A percentile compares a stretch with the other conserved stretches of the same genome.
These are phyloP conservation scores for Coemansia sp. DNA, from an alignment of 192 early-diverging fungal genomes.

Conservation along the genomic window DNA sequence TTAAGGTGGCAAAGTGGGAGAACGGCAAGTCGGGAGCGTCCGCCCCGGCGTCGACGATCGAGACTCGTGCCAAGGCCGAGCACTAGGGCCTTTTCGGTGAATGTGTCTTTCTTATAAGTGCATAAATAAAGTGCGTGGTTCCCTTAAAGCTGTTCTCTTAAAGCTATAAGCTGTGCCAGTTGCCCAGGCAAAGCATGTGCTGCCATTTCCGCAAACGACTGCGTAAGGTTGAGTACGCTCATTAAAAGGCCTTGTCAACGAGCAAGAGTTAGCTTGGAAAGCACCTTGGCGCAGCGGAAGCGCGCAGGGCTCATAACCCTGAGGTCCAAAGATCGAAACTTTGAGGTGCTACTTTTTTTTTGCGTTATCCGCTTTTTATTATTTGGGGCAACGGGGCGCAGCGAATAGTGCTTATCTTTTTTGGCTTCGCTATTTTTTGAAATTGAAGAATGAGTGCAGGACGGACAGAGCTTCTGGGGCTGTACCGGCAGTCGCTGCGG, in stretches of 20 bases:
- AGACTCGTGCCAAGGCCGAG: constrained; percentile 44
- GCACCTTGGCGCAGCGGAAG: constrained; percentile 83
- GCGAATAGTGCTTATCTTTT: background rate
- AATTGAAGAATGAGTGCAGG: constrained; percentile 24
- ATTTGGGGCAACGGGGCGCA: background rate
- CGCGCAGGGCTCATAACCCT: constrained; percentile 85
- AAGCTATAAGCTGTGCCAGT: too few relatives aligned
- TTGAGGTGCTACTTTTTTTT: constrained; percentile 57
- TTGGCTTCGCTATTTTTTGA: background rate
- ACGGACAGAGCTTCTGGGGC: constrained; percentile 62
- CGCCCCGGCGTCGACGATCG: constrained; percentile 19
- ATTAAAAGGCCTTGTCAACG: background rate
- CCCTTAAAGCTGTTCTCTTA: background rate
- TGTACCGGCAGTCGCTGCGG: constrained; percentile 76
- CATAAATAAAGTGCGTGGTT: background rate
- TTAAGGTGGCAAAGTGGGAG: constrained; percentile 52
- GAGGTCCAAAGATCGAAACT: constrained; percentile 82
- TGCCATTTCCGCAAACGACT: too few relatives aligned
- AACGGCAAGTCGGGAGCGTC: constrained; percentile 39
- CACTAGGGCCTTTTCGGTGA: constrained; percentile 15
- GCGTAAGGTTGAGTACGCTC: background rate
- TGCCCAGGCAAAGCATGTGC: too few relatives aligned
- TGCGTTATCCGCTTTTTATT: background rate
- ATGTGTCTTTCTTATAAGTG: background rate
- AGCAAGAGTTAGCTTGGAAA: constrained; percentile 15